phyloP scores from a whole-genome alignment of 1,284 basidiomycete genomes.

The Ceratobasidium sp. region DNA sequence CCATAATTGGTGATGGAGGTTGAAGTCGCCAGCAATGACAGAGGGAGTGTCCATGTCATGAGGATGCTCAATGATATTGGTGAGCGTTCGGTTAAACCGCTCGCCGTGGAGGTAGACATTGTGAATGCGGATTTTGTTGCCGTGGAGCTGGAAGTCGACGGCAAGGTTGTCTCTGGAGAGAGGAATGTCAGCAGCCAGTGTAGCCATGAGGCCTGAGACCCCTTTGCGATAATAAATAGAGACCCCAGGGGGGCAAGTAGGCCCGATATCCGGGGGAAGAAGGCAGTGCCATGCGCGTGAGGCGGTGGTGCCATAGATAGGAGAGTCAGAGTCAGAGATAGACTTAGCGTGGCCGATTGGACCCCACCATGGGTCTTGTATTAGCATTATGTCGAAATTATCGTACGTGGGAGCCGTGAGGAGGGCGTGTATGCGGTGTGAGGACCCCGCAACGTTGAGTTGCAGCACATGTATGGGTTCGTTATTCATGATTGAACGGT shows the following conservation, averaged over 20 bases:
- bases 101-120: conserved; percentile 9
- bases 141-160: background rate
- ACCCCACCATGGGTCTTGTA: conserved; percentile 26
- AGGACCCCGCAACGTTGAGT: conserved; percentile 1
- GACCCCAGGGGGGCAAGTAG: background rate
- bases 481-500: background rate
- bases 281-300: background rate
- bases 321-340: background rate
- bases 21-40: conserved; percentile 35
- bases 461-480: background rate
- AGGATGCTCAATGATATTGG: background rate
- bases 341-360: background rate
- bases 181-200: background rate
- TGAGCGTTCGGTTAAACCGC: background rate
- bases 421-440: background rate
- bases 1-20: conserved; percentile 36
- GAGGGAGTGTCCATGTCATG: background rate
- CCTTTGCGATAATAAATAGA: conserved; percentile 1
- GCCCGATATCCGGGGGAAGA: background rate
- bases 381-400: background rate
- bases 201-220: background rate
- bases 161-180: background rate
- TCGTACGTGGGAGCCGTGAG: background rate
- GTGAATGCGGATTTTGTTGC: background rate
- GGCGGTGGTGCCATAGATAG: background rate